Percentiles rank a stretch among this genome's conserved stretches.
These are phyloP conservation scores for Phytophthora megakarya DNA, from an alignment of 352 stramenopile genomes.

Conservation along the genomic window DNA sequence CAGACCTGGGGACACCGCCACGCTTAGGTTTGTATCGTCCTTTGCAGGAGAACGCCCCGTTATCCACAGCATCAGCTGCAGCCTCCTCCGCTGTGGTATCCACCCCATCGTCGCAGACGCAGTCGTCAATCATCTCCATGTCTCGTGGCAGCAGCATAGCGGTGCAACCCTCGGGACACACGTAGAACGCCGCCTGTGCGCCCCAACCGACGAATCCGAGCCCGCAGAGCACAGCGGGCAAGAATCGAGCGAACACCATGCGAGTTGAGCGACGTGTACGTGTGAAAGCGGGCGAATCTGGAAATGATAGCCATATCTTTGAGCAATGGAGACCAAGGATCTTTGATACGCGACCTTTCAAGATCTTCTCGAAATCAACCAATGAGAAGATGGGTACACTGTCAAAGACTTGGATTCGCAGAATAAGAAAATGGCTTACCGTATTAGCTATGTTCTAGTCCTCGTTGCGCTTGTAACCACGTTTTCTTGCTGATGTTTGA, in stretches of 20 bases:
- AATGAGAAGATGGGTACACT: constrained; percentile 25
- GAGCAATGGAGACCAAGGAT: constrained; percentile 9
- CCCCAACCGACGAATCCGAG: constrained; percentile 12
- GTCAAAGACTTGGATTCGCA: constrained; percentile 33
- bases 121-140: constrained; percentile 83
- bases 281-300: constrained; percentile 21
- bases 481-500: too few relatives aligned
- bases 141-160: constrained; percentile 82
- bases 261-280: background rate
- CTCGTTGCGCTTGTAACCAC: too few relatives aligned
- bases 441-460: too few relatives aligned
- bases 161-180: constrained; percentile 67
- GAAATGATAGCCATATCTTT: constrained; percentile 22
- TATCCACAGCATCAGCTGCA: constrained; percentile 37
- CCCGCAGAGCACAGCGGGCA: constrained; percentile 19
- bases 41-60: constrained; percentile 51
- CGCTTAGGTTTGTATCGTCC: constrained; percentile 63
- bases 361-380: constrained; percentile 22
- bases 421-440: constrained; percentile 22
- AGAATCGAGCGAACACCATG: constrained; percentile 30
- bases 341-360: constrained; percentile 20
- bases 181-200: constrained; percentile 50
- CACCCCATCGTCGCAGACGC: constrained; percentile 59
- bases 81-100: constrained; percentile 27
- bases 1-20: constrained; percentile 39